These are phyloP conservation scores for Xylaria cubensis DNA, from an alignment of 495 filamentous ascomycete species.

Conservation along the genomic window DNA sequence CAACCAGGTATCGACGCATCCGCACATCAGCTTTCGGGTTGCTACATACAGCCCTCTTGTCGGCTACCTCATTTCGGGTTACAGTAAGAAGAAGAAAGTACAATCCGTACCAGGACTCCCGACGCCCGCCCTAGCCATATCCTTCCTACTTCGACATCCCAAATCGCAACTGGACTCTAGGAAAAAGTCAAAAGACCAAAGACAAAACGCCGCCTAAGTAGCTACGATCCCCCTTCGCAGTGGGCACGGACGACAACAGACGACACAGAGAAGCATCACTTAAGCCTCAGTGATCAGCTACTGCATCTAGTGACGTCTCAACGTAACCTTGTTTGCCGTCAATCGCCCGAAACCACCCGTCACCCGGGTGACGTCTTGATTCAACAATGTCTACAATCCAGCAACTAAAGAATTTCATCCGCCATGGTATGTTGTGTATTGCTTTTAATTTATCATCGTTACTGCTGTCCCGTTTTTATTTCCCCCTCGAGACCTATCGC, in stretches of 20 bases:
- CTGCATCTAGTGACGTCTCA: conserved; percentile 24
- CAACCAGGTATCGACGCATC: not conserved
- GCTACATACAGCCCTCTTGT: not conserved
- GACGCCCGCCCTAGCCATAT: not conserved
- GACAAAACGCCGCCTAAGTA: not conserved
- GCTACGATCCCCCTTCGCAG: not conserved
- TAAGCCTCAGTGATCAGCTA: conserved; percentile 21
- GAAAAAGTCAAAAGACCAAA: not conserved
- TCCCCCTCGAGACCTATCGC: not conserved
- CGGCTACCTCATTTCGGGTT: conserved; percentile 1
- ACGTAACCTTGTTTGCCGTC: conserved; percentile 20
- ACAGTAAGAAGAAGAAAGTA: conserved; percentile 1
- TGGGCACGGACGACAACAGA: conserved; percentile 2
- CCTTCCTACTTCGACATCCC: not conserved
- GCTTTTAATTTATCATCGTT: not conserved
- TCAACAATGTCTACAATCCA: conserved; percentile 75
- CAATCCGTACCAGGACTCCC: not conserved
- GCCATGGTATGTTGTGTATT: conserved; percentile 68
- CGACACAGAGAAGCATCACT: conserved; percentile 6
- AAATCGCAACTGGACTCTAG: not conserved
- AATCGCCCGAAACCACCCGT: conserved; percentile 16
- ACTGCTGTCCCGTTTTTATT: not conserved
- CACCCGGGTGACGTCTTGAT: conserved; percentile 5
- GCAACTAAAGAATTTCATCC: conserved; percentile 93
- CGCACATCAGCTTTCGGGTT: conserved; percentile 1